phyloP scores from a whole-genome alignment of 2,329 filamentous ascomycete genomes.

The Dothistroma pini region DNA sequence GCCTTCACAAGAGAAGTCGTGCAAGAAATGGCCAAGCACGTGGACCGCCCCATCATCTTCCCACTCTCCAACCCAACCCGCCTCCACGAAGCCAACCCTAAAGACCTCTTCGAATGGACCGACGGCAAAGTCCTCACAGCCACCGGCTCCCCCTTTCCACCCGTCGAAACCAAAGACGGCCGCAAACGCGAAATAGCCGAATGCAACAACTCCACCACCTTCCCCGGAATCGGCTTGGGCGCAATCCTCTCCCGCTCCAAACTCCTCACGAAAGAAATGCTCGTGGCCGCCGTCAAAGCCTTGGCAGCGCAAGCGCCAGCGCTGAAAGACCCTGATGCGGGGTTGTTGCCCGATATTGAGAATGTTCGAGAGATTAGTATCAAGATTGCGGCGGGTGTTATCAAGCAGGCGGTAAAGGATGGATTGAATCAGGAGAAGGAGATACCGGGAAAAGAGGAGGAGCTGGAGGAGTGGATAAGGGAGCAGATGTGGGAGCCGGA shows the following conservation, averaged over 20 bases:
- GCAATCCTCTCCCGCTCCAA: constrained; percentile 66
- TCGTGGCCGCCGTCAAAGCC: constrained; percentile 73
- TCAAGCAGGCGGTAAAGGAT: constrained; percentile 66
- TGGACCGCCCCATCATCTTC: constrained; percentile 77
- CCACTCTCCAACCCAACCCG: constrained; percentile 82
- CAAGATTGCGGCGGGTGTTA: constrained; percentile 70
- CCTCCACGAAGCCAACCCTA: constrained; percentile 75
- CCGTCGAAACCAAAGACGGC: constrained; percentile 58
- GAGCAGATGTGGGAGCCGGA: constrained; percentile 77
- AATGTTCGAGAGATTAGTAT: constrained; percentile 73
- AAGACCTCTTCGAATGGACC: constrained; percentile 75
- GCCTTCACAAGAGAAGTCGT: constrained; percentile 73
- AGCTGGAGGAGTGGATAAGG: constrained; percentile 66
- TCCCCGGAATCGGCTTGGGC: constrained; percentile 81
- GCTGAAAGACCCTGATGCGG: constrained; percentile 59
- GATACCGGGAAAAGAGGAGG: constrained; percentile 57
- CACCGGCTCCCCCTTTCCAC: constrained; percentile 77
- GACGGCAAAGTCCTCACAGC: constrained; percentile 73
- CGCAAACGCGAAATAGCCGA: constrained; percentile 63
- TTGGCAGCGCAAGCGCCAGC: constrained; percentile 70
- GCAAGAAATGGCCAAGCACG: constrained; percentile 69
- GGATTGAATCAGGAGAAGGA: constrained; percentile 60
- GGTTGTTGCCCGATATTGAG: constrained; percentile 71
- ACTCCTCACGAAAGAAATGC: constrained; percentile 70
- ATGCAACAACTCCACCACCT: constrained; percentile 84